Base-by-base conservation (phyloP, 306 rosid genomes). In the Cicer bijugum region DNA sequence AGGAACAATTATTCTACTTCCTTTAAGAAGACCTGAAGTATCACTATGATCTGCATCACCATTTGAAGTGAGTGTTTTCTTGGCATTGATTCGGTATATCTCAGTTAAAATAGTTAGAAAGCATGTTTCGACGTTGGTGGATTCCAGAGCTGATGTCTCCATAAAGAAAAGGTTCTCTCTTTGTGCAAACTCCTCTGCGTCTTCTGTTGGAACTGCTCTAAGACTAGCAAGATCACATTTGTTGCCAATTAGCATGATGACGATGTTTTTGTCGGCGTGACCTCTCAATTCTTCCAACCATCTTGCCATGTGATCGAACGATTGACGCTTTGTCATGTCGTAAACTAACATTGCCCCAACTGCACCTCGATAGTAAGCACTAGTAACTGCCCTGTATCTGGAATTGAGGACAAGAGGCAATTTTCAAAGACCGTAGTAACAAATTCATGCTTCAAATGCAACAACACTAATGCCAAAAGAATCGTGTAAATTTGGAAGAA, bases 281-380 rank as follows among this genome's bases (percentile, higher is more conserved):
- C 88, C 89, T 50, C 97, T 72, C 75, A 93, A 67, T 64, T 93
- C 98, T 80, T 93, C 96, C 69, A 93, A 73, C 98, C 97, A 91
- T 68, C 89, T 76, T 0, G 90, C 92, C 93, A 93, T 91, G 87
- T 93, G 96, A 14, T 93, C 97, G 46, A 93, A 93, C 0, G 98
- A 91, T 57, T 89, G 98, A 7, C 91, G 92, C 74, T 92, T 92
- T 2, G 92, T 89, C 91, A 92, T 88, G 76, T 92, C 98, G 16
- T 88, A 92, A 1, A 92, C 91, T 75, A 92, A 53, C 95, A 92
- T 92, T 58, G 98, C 98, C 53, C 98, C 98, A 12, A 92, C 91
- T 15, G 98, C 98, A 14, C 98, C 98, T 67, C 96, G 65, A 73
- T 92, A 92, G 85, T 92, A 92, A 79, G 98, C 96, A 81, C 95